These are phyloP conservation scores for Pisolithus albus DNA, from an alignment of 768 basidiomycete species.

Conservation along the genomic window DNA sequence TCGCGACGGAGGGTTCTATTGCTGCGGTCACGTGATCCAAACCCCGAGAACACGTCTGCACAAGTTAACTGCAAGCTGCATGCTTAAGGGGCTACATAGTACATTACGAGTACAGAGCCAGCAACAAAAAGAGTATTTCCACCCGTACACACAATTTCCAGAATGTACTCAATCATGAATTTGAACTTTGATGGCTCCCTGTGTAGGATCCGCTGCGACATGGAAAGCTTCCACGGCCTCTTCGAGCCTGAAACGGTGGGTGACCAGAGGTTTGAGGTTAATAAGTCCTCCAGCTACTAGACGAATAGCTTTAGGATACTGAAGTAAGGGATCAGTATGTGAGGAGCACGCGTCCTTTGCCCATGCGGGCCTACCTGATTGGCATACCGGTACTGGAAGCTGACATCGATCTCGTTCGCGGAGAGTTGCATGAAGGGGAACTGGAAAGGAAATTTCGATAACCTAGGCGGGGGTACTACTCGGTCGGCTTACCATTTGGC, in stretches of 20 bases:
- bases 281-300: slow-evolving; percentile 71
- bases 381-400: slow-evolving; percentile 64
- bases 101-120: too few species aligned
- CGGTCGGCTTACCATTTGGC: slow-evolving; percentile 40
- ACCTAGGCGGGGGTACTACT: neutral
- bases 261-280: slow-evolving; percentile 73
- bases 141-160: too few species aligned
- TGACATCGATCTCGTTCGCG: slow-evolving; percentile 63
- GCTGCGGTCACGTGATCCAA: slow-evolving; percentile 17
- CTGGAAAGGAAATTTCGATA: slow-evolving; percentile 19
- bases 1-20: slow-evolving; percentile 3
- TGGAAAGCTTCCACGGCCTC: slow-evolving; percentile 76
- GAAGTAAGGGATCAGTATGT: slow-evolving; percentile 2
- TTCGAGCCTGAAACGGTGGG: slow-evolving; percentile 66
- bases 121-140: too few species aligned
- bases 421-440: slow-evolving; percentile 72
- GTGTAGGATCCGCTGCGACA: slow-evolving; percentile 58
- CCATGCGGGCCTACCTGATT: slow-evolving; percentile 38
- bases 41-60: neutral
- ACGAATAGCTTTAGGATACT: slow-evolving; percentile 81
- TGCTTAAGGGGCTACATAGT: neutral
- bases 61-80: too few species aligned
- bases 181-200: slow-evolving; percentile 66
- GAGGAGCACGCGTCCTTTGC: neutral
- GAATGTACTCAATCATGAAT: slow-evolving; percentile 40